Percentiles rank a stretch among this genome's conserved stretches.
Conservation (phyloP, 495 filamentous ascomycete genomes). For the Cercophora samala region DNA sequence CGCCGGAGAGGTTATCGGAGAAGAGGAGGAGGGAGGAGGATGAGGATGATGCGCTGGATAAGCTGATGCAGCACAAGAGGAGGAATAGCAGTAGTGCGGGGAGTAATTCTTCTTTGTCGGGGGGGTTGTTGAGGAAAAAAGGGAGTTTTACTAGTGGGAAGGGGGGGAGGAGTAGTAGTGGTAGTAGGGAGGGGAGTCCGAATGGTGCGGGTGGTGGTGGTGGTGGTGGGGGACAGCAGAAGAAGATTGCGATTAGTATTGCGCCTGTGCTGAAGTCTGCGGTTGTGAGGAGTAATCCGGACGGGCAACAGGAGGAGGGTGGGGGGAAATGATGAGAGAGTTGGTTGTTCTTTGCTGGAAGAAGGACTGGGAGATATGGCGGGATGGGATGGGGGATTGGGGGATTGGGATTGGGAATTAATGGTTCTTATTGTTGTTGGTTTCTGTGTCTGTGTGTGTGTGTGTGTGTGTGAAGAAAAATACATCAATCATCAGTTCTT, state of each 20-base stretch:
- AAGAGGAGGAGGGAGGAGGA: constrained; percentile 87
- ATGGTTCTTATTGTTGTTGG: too few species aligned
- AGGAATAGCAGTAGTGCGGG: constrained; percentile 50
- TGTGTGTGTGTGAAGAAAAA: too few species aligned
- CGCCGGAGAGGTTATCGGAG: constrained; percentile 78
- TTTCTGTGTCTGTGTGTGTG: too few species aligned
- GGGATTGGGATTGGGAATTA: too few species aligned
- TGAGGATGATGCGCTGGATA: constrained; percentile 78
- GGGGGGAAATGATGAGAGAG: neutral
- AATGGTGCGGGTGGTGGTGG: constrained; percentile 17
- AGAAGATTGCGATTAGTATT: constrained; percentile 48
- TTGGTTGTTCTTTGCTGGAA: too few species aligned
- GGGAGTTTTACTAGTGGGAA: constrained; percentile 12
- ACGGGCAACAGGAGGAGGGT: neutral
- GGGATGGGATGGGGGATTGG: too few species aligned
- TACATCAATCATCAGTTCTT: too few species aligned
- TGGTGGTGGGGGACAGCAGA: too few species aligned
- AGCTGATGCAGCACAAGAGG: constrained; percentile 66
- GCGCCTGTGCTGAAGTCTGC: constrained; percentile 35
- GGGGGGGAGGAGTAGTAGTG: too few species aligned
- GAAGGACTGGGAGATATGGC: too few species aligned
- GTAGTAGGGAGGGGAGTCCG: constrained; percentile 23
- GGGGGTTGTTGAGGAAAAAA: constrained; percentile 28
- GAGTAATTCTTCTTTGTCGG: constrained; percentile 25
- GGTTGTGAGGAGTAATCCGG: neutral